Percentiles rank a stretch among this genome's conserved stretches.
These are phyloP conservation scores for Tylopilus vinaceipallidus DNA, from an alignment of 768 basidiomycete species.

Conservation along the genomic window DNA sequence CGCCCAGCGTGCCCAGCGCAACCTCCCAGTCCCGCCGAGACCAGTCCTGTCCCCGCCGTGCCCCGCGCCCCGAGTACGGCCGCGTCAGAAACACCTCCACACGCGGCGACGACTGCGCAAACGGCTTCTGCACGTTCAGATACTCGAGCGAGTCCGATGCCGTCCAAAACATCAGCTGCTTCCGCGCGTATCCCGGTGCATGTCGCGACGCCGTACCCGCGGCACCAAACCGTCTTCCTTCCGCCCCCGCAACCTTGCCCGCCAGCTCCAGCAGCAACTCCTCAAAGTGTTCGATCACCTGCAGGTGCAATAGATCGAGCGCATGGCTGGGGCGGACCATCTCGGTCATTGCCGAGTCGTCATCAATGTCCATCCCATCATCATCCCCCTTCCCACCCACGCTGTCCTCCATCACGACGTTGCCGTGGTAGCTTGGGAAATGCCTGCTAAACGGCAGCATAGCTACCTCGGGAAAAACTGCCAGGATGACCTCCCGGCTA, in stretches of 20 bases:
- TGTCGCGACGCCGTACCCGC: constrained; percentile 44
- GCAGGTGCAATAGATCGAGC: constrained; percentile 63
- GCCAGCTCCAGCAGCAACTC: constrained; percentile 59
- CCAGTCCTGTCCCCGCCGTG: constrained; percentile 76
- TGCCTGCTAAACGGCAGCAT: constrained; percentile 40
- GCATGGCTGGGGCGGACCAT: constrained; percentile 50
- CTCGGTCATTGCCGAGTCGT: constrained; percentile 38
- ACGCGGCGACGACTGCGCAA: constrained; percentile 39
- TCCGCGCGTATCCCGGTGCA: constrained; percentile 51
- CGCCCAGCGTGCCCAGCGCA: constrained; percentile 44
- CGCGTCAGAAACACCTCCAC: constrained; percentile 51
- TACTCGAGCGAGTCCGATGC: constrained; percentile 57
- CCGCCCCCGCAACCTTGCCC: constrained; percentile 48
- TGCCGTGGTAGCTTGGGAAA: constrained; percentile 37
- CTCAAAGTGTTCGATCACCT: constrained; percentile 68
- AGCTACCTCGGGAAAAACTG: constrained; percentile 40
- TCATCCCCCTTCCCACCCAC: constrained; percentile 31
- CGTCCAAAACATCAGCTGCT: constrained; percentile 49
- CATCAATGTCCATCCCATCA: constrained; percentile 63
- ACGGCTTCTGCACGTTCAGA: constrained; percentile 41
- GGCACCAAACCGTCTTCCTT: constrained; percentile 39
- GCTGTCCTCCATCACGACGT: constrained; percentile 16
- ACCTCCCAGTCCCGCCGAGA: constrained; percentile 64
- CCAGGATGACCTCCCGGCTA: constrained; percentile 52
- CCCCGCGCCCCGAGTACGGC: constrained; percentile 47